These are phyloP conservation scores for Rhodotorula sp. DNA, from an alignment of 1,284 basidiomycete species.

Conservation along the genomic window DNA sequence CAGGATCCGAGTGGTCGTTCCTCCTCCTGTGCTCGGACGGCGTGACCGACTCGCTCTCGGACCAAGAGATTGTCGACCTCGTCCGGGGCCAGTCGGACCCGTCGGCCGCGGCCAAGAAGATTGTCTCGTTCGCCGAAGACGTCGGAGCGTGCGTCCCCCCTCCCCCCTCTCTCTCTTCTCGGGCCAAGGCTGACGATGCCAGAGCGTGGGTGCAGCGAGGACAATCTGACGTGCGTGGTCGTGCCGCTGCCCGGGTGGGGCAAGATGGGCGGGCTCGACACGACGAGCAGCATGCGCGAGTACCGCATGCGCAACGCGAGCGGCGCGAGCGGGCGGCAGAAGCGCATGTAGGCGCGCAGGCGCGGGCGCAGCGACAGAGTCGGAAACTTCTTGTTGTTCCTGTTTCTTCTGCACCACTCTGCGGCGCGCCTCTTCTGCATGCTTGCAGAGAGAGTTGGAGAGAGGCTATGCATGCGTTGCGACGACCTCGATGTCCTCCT, in stretches of 20 bases:
- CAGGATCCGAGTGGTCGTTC: conserved; percentile 41
- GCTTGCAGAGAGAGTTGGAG: too few relatives aligned
- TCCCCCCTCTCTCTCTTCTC: neutral
- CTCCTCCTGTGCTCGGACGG: conserved; percentile 63
- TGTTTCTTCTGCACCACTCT: too few relatives aligned
- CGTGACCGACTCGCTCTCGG: conserved; percentile 82
- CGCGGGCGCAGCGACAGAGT: neutral
- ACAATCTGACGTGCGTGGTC: conserved; percentile 91
- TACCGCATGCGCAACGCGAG: conserved; percentile 71
- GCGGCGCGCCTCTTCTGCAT: too few relatives aligned
- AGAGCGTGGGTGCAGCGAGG: conserved; percentile 61
- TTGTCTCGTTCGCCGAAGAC: conserved; percentile 86
- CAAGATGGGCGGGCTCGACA: conserved; percentile 71
- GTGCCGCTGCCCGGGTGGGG: conserved; percentile 93
- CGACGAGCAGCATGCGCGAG: conserved; percentile 75
- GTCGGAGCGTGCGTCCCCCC: conserved; percentile 56
- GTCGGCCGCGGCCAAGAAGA: conserved; percentile 73
- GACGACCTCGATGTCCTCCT: too few relatives aligned
- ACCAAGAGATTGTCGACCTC: conserved; percentile 92
- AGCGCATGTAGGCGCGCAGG: conserved; percentile 60
- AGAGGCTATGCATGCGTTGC: too few relatives aligned
- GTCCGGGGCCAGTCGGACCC: conserved; percentile 7
- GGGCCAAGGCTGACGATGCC: too few relatives aligned
- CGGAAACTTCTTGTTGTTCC: neutral
- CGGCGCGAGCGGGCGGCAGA: conserved; percentile 70